A percentile compares a stretch with the other conserved stretches of the same genome.
These are phyloP conservation scores for Haplographium delicatum DNA, from an alignment of 495 filamentous ascomycete species.

Conservation along the genomic window DNA sequence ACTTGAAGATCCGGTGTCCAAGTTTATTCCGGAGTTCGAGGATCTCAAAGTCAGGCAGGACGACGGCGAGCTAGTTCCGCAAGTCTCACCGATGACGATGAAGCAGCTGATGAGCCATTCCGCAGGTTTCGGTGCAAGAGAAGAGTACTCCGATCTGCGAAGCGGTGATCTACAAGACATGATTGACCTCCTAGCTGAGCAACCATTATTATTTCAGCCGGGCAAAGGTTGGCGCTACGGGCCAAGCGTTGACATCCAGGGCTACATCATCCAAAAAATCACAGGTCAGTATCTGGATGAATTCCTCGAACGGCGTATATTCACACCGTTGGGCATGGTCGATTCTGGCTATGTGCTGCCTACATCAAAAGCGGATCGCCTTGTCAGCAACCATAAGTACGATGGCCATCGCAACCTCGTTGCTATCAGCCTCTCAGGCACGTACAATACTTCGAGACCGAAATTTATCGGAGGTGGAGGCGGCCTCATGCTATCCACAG, in stretches of 20 bases:
- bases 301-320: neutral
- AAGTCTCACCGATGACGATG: neutral
- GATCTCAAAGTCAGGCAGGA: slow-evolving; percentile 3
- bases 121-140: neutral
- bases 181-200: neutral
- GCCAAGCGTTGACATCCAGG: slow-evolving; percentile 1
- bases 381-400: slow-evolving; percentile 3
- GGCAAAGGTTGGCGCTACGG: neutral
- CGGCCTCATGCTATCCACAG: neutral
- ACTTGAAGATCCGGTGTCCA: slow-evolving; percentile 8
- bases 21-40: neutral
- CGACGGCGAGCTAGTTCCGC: neutral
- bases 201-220: neutral
- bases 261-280: slow-evolving; percentile 1
- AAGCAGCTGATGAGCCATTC: slow-evolving; percentile 6
- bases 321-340: neutral
- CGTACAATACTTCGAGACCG: slow-evolving; percentile 1
- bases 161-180: neutral
- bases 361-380: neutral
- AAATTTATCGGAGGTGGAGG: slow-evolving; percentile 1
- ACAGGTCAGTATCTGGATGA: neutral
- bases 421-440: neutral
- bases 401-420: neutral
- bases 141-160: neutral
- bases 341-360: slow-evolving; percentile 3